Conservation (phyloP, 1,284 basidiomycete species). For the Trametes pubescens region DNA sequence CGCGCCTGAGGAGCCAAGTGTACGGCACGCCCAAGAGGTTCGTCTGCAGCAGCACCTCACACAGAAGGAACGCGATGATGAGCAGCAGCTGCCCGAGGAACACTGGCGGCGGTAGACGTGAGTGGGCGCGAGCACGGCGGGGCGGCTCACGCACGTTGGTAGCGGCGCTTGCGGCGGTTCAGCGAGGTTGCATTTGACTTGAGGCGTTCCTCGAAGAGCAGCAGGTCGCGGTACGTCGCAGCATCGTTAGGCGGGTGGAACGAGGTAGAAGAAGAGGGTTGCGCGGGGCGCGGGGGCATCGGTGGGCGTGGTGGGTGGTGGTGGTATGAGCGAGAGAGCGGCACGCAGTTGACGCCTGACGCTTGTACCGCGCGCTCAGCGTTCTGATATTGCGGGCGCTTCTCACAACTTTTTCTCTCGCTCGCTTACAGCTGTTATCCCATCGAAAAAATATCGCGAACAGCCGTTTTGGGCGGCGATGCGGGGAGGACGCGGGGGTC, state of each 20-base stretch:
- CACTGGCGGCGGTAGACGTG: conserved; percentile 52
- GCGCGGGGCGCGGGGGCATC: conserved; percentile 20
- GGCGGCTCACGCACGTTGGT: conserved; percentile 75
- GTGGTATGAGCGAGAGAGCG: too few species aligned
- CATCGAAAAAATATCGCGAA: too few species aligned
- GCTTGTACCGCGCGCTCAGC: too few species aligned
- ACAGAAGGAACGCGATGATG: conserved; percentile 75
- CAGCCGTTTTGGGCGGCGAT: too few species aligned
- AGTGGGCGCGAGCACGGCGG: conserved; percentile 17
- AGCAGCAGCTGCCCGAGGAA: conserved; percentile 78
- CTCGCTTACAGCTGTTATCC: too few species aligned
- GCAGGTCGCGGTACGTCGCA: conserved; percentile 86
- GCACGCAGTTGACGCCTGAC: too few species aligned
- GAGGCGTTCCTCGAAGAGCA: conserved; percentile 95
- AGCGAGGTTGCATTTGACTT: conserved; percentile 91
- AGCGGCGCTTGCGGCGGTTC: conserved; percentile 83
- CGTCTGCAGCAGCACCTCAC: conserved; percentile 76
- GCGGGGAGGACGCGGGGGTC: too few species aligned
- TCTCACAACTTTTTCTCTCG: too few species aligned
- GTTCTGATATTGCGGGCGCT: too few species aligned
- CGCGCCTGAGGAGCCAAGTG: conserved; percentile 55
- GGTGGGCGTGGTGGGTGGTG: too few species aligned
- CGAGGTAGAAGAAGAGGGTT: conserved; percentile 18
- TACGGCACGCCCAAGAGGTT: conserved; percentile 73
- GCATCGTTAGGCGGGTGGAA: conserved; percentile 74